Conservation (phyloP, 2,329 filamentous ascomycete species). For the Fusarium anguioides region DNA sequence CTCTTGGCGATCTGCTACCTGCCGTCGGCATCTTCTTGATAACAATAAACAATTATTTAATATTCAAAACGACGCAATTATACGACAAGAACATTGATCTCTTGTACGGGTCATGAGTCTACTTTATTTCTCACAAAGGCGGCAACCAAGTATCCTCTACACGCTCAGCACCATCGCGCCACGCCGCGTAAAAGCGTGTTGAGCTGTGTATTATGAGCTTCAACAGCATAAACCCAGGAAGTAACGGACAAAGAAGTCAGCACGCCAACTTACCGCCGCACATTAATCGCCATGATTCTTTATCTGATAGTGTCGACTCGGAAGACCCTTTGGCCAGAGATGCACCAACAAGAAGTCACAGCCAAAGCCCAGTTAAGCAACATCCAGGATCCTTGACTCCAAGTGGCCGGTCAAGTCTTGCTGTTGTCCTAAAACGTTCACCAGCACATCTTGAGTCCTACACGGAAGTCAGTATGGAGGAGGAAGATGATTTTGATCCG, state of each 20-base stretch:
- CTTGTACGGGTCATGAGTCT: rapidly evolving
- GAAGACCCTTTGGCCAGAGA: slow-evolving; percentile 37
- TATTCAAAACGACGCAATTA: not conserved
- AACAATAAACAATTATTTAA: not conserved
- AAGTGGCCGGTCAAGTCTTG: slow-evolving; percentile 22
- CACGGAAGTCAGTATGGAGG: slow-evolving; percentile 1
- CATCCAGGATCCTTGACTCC: not conserved
- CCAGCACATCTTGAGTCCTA: slow-evolving; percentile 12
- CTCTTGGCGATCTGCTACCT: not conserved
- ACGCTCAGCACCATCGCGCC: not conserved
- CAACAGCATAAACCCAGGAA: not conserved
- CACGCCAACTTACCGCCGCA: not conserved
- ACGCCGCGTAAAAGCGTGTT: slow-evolving; percentile 4
- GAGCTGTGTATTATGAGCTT: slow-evolving; percentile 16
- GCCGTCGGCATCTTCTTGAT: not conserved
- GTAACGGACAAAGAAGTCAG: not conserved
- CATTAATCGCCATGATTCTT: not conserved
- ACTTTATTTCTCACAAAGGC: not conserved
- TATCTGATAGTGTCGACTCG: slow-evolving; percentile 25
- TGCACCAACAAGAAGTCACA: slow-evolving; percentile 15
- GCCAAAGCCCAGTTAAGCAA: slow-evolving; percentile 17
- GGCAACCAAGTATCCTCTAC: not conserved
- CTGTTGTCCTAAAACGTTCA: slow-evolving; percentile 35
- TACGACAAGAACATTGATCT: rapidly evolving
- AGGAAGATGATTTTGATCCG: slow-evolving; percentile 13